Conservation (phyloP, 2,329 filamentous ascomycete species). For the Didymella glomerata region DNA sequence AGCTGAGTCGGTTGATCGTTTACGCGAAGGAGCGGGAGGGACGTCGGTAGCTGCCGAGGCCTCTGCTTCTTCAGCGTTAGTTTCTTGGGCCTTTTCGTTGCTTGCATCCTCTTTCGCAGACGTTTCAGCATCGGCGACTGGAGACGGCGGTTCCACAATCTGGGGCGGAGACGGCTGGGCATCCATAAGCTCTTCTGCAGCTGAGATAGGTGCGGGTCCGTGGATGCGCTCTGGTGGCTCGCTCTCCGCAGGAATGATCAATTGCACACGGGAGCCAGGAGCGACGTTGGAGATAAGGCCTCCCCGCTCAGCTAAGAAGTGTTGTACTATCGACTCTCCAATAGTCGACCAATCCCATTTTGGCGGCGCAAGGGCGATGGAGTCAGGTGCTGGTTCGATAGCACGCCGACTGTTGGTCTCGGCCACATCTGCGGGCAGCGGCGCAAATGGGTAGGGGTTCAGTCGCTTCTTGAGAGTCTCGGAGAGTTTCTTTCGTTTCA, state of each 20-base stretch:
- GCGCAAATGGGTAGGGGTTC: constrained; percentile 60
- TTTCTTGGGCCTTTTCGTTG: constrained; percentile 17
- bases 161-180: constrained; percentile 11
- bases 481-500: constrained; percentile 61
- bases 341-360: constrained; percentile 59
- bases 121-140: constrained; percentile 1
- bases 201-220: constrained; percentile 10
- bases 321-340: constrained; percentile 58
- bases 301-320: constrained; percentile 54
- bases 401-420: constrained; percentile 26
- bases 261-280: constrained; percentile 53
- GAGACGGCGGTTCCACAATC: constrained; percentile 4
- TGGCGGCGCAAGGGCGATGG: constrained; percentile 43
- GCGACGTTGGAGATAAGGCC: constrained; percentile 38
- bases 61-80: constrained; percentile 31
- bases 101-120: neutral
- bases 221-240: constrained; percentile 24
- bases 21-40: constrained; percentile 58
- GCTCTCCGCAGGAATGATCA: constrained; percentile 52
- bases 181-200: constrained; percentile 6
- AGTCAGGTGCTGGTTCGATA: constrained; percentile 45
- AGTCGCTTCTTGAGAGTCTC: constrained; percentile 62
- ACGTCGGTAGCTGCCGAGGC: constrained; percentile 38
- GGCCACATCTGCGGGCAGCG: constrained; percentile 48
- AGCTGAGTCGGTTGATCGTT: constrained; percentile 68